These are phyloP conservation scores for Cinnamomum chago DNA, from an alignment of 164 flowering plant species.

Conservation along the genomic window DNA sequence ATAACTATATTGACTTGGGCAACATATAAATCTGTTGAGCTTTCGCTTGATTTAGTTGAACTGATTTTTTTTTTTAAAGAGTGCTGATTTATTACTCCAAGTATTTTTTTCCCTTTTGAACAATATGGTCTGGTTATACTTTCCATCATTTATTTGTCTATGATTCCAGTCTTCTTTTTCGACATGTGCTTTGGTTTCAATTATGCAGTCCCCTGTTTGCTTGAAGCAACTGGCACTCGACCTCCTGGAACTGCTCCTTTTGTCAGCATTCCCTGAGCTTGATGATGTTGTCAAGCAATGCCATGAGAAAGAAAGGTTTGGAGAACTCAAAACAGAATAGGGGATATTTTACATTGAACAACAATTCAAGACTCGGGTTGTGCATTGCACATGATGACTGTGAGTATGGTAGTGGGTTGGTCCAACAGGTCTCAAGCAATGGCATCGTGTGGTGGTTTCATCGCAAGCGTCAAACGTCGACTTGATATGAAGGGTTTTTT, in stretches of 20 bases:
- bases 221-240: slow-evolving; percentile 69
- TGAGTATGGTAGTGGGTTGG: neutral
- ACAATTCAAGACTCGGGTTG: neutral
- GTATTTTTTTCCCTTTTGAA: neutral
- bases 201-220: slow-evolving; percentile 80
- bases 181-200: neutral
- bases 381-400: neutral
- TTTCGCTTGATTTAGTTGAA: too few relatives aligned
- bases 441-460: too few relatives aligned
- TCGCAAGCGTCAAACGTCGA: too few relatives aligned
- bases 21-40: too few relatives aligned
- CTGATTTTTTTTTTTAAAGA: too few relatives aligned
- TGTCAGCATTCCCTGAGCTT: slow-evolving; percentile 82
- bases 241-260: slow-evolving; percentile 70
- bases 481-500: too few relatives aligned
- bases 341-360: too few relatives aligned
- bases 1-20: too few relatives aligned
- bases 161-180: too few relatives aligned
- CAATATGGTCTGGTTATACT: too few relatives aligned
- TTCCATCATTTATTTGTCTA: too few relatives aligned
- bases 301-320: slow-evolving; percentile 66
- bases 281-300: slow-evolving; percentile 51
- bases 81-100: too few relatives aligned
- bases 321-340: slow-evolving; percentile 22
- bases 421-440: neutral